A percentile compares a stretch with the other conserved stretches of the same genome.
phyloP scores from a whole-genome alignment of 345 rosid species.

The Acer saccharum region DNA sequence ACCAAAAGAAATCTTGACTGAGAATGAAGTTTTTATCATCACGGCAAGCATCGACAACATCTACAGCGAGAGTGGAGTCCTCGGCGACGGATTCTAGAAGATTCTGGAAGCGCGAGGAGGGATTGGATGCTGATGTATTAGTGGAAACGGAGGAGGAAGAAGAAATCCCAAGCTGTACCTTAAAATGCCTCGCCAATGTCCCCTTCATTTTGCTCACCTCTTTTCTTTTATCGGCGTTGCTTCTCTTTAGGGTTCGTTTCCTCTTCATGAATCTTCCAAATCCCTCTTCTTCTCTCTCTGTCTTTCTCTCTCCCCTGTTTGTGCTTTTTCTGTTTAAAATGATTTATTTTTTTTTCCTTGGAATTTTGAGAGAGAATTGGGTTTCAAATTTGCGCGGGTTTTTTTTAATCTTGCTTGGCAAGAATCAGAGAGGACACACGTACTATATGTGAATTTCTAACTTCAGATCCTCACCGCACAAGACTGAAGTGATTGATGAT shows the following conservation, averaged over 20 bases:
- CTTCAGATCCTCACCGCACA: slow-evolving; percentile 17
- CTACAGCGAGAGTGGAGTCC: slow-evolving; percentile 24
- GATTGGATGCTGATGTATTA: slow-evolving; percentile 24
- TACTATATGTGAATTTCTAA: background rate
- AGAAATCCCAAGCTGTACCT: slow-evolving; percentile 46
- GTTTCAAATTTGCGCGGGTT: slow-evolving; percentile 42
- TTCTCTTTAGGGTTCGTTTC: slow-evolving; percentile 38
- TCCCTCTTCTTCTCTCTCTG: slow-evolving; percentile 23
- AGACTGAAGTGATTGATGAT: background rate
- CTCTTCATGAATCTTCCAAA: slow-evolving; percentile 42
- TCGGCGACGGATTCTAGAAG: slow-evolving; percentile 47
- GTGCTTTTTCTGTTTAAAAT: slow-evolving; percentile 11
- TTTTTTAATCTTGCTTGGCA: background rate
- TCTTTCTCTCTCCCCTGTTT: slow-evolving; percentile 15
- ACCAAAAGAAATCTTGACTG: slow-evolving; percentile 98
- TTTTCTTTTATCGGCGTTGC: slow-evolving; percentile 25
- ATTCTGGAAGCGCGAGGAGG: slow-evolving; percentile 39
- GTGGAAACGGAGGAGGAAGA: slow-evolving; percentile 34
- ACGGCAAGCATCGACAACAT: slow-evolving; percentile 37
- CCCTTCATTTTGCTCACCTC: slow-evolving; percentile 51
- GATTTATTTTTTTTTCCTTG: background rate
- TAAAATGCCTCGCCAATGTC: slow-evolving; percentile 42
- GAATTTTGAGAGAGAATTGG: slow-evolving; percentile 10
- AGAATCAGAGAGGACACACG: background rate
- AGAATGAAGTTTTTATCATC: slow-evolving; percentile 77